Conservation (phyloP, 495 filamentous ascomycete genomes). For the Cenococcum geophilum region DNA sequence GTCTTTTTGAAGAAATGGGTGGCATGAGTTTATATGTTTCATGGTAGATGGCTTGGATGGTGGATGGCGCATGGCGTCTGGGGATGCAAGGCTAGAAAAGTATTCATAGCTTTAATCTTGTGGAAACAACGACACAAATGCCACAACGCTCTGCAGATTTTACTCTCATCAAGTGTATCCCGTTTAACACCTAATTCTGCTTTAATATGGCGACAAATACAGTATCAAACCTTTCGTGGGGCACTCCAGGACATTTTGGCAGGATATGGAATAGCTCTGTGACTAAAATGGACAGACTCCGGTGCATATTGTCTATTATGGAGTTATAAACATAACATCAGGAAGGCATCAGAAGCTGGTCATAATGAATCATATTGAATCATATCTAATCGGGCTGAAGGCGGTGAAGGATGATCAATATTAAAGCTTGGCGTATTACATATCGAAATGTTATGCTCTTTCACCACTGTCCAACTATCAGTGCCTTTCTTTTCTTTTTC, state of each 20-base stretch:
- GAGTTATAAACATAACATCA: too few species aligned
- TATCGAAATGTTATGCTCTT: conserved; percentile 1
- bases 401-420: conserved; percentile 9
- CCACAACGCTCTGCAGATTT: conserved; percentile 15
- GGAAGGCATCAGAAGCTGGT: too few species aligned
- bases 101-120: conserved; percentile 18
- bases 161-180: background rate
- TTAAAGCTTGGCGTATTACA: background rate
- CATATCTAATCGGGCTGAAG: conserved; percentile 20
- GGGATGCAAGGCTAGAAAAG: conserved; percentile 17
- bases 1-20: background rate
- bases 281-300: too few species aligned
- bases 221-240: too few species aligned
- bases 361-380: too few species aligned
- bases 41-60: background rate
- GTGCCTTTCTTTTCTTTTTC: too few species aligned
- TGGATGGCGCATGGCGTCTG: conserved; percentile 27
- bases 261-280: too few species aligned
- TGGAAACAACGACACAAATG: conserved; percentile 20
- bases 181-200: too few species aligned
- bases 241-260: too few species aligned
- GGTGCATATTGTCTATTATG: too few species aligned
- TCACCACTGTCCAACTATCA: background rate
- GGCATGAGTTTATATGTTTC: background rate
- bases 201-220: too few species aligned